A percentile compares a stretch with the other conserved stretches of the same genome.
Evolutionary conservation across 345 rosid species (phyloP).

Genomic region (Bruguiera gymnorhiza): DNA sequence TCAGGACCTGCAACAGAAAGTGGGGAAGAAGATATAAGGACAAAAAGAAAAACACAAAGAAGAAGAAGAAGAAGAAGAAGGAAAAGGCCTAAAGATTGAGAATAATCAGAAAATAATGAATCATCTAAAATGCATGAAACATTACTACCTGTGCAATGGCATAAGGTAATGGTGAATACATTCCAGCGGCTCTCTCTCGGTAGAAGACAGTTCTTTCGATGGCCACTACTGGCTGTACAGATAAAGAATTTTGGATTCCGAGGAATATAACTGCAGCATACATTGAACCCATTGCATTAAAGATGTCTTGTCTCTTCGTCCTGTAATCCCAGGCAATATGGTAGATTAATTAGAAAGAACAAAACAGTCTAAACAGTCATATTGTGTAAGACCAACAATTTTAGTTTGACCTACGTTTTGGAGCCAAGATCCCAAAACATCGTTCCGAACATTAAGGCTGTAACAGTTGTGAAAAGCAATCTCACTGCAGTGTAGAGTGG

Average conservation of each 20-base stretch:
- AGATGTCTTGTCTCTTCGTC: slow-evolving; percentile 45
- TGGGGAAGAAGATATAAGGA: no score
- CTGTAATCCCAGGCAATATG: slow-evolving; percentile 26
- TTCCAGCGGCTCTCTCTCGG: slow-evolving; percentile 76
- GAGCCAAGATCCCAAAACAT: slow-evolving; percentile 75
- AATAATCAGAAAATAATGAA: no score
- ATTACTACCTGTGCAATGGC: slow-evolving; percentile 57
- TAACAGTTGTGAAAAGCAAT: slow-evolving; percentile 53
- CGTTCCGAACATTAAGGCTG: slow-evolving; percentile 59
- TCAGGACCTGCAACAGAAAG: slow-evolving; percentile 39
- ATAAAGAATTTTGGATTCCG: slow-evolving; percentile 49
- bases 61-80: no score
- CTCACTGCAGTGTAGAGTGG: slow-evolving; percentile 65
- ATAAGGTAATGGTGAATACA: slow-evolving; percentile 71
- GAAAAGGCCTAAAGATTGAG: no score
- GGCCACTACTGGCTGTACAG: slow-evolving; percentile 67
- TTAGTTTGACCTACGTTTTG: slow-evolving; percentile 41
- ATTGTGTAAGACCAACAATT: background rate
- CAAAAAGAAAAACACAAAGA: no score
- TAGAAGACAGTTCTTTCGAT: slow-evolving; percentile 72
- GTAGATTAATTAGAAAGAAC: background rate
- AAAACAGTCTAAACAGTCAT: background rate
- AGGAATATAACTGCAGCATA: slow-evolving; percentile 60
- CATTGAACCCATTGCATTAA: slow-evolving; percentile 84
- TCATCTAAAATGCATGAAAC: background rate